Evolutionary conservation across 805 yeast species (phyloP).

Genomic region (Clavispora phyllophila): DNA sequence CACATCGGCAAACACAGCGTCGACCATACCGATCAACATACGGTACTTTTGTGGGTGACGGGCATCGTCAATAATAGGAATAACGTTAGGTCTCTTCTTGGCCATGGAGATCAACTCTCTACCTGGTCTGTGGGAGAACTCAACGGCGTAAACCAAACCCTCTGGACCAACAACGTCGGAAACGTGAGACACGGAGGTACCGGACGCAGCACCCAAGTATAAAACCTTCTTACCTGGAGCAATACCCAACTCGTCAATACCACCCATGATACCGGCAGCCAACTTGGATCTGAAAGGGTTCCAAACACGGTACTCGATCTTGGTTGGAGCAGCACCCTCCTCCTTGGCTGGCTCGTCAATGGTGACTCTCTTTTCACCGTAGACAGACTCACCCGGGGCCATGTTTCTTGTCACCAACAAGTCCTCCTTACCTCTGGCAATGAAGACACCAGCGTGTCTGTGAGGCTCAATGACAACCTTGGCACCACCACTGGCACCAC

Average conservation of each 20-base stretch:
- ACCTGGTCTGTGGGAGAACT: conserved; percentile 99
- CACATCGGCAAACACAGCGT: conserved; percentile 97
- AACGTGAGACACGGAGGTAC: conserved; percentile 98
- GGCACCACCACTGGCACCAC: conserved; percentile 88
- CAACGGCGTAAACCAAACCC: conserved; percentile 98
- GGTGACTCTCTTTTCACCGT: conserved; percentile 95
- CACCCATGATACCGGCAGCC: conserved; percentile 99
- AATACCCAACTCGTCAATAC: conserved; percentile 95
- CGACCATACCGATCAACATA: conserved; percentile 98
- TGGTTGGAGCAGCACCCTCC: conserved; percentile 85
- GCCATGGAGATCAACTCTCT: conserved; percentile 99
- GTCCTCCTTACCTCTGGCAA: conserved; percentile 99
- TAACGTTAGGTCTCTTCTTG: conserved; percentile 98
- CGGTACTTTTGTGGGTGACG: conserved; percentile 99
- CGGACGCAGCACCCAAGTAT: conserved; percentile 98
- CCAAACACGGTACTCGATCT: conserved; percentile 99
- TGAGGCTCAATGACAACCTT: conserved; percentile 98
- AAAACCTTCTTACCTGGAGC: conserved; percentile 98
- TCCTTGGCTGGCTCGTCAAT: conserved; percentile 90
- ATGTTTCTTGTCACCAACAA: conserved; percentile 92
- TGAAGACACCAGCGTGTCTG: conserved; percentile 97
- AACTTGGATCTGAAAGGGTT: conserved; percentile 99
- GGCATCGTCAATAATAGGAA: conserved; percentile 98
- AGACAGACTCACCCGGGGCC: conserved; percentile 98
- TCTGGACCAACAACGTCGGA: conserved; percentile 98